Evolutionary conservation across 169 alveolate species (phyloP).

Genomic region (Plasmodium gonderi): DNA sequence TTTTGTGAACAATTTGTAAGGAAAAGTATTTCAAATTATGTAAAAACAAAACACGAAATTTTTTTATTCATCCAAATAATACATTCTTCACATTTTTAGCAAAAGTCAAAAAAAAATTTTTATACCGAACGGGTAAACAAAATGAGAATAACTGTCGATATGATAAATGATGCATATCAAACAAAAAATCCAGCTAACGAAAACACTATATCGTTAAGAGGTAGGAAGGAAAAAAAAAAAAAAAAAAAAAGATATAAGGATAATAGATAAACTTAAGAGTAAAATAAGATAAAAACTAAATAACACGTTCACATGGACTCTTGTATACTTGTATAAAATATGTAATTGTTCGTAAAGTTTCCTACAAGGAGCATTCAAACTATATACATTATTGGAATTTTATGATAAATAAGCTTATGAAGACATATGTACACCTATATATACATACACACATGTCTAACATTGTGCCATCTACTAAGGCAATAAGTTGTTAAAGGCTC

Average conservation of each 20-base stretch:
- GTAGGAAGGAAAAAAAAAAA: constrained; percentile 11
- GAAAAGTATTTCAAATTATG: background rate
- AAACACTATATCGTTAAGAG: constrained; percentile 78
- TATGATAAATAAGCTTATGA: background rate
- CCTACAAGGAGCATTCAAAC: background rate
- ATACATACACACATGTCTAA: background rate
- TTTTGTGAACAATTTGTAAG: background rate
- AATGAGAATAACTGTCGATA: constrained; percentile 79
- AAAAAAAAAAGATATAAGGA: too few species aligned
- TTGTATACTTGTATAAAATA: background rate
- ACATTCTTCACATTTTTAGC: background rate
- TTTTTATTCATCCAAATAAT: background rate
- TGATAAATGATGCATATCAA: constrained; percentile 79
- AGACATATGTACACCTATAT: background rate
- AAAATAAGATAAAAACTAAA: background rate
- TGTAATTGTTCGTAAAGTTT: too few species aligned
- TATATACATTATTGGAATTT: background rate
- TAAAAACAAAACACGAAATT: background rate
- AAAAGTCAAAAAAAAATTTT: background rate
- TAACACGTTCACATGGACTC: background rate
- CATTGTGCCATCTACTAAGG: background rate
- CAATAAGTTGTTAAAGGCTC: background rate
- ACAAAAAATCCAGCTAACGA: constrained; percentile 75
- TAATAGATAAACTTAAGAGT: too few species aligned
- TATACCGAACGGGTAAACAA: constrained; percentile 7